Evolutionary conservation across 192 early-diverging fungal genomes (phyloP), one percentile per base, ranked within the genome.

Genomic region (Linnemannia elongata): DNA sequence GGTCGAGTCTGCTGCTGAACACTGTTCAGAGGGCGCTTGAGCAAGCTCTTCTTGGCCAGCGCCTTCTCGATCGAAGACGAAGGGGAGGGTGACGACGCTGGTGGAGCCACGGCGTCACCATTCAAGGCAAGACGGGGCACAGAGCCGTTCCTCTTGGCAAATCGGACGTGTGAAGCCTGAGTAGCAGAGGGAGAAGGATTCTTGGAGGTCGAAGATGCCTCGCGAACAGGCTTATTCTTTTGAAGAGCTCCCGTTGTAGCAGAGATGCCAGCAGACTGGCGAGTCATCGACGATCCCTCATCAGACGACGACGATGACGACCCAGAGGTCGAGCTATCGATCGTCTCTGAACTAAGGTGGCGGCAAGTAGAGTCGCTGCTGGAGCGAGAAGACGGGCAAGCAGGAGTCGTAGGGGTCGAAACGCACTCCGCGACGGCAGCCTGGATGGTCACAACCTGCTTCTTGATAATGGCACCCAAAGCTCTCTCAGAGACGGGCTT

Each of bases 401-500:
- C 42, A 36, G 30, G 73, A 4, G 70, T 52, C 60, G 47, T 9
- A 54, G 41, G 24, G 17, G 44, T 10, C 12, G 60, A 54, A 20
- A 73, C 83, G 44, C 72, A 10, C 35, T 80, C 75, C 24, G 24
- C 42, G 27, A 80, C 74, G 41, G 54, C 57, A 12, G 66, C 54
- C 47, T 87, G 85, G 47, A 87, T 66, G 20, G 79, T 81, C 15
- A 87, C 52, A 13, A 78, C 41, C 54, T 87, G 85, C n/a, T 69
- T 80, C 68, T 87, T 87, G 79, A 87, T 79, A 38, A 87, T 87
- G 33, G 80, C 69, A 0, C 85, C 85, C 35, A 87, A 68, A 27
- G 85, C 85, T 54, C 85, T 77, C 36, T 87, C 85, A 1, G 85
- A 78, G 7, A 81, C 85, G 18, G 85, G 85, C 66, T 87, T 87